phyloP scores from a whole-genome alignment of 345 rosid species.

The Citrus cavaleriei region DNA sequence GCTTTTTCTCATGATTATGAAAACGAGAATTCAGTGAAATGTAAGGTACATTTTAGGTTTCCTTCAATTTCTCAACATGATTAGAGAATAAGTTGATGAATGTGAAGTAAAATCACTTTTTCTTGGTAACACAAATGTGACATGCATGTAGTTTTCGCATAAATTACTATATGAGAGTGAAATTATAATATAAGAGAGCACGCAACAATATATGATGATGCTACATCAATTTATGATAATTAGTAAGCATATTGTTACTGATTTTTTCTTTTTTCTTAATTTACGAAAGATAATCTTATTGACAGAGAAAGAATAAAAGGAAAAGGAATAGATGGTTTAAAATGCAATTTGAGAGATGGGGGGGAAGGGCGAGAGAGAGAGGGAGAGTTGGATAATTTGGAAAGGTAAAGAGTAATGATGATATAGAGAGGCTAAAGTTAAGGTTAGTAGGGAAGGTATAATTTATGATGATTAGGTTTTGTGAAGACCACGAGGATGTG shows the following conservation, averaged over 20 bases:
- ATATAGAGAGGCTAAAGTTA: slow-evolving; percentile 16
- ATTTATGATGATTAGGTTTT: slow-evolving; percentile 38
- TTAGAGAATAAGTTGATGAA: background rate
- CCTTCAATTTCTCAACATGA: background rate
- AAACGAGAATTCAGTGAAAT: background rate
- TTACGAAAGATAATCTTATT: no score
- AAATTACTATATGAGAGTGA: no score
- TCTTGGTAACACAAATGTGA: no score
- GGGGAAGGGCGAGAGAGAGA: background rate
- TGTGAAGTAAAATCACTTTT: background rate
- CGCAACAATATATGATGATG: no score
- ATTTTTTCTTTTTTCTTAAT: no score
- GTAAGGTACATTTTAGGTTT: background rate
- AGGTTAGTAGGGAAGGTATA: slow-evolving; percentile 10
- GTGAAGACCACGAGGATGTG: slow-evolving; percentile 26
- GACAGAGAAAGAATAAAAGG: no score
- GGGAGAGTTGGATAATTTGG: background rate
- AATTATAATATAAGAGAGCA: no score
- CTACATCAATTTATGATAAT: no score
- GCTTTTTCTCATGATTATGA: background rate
- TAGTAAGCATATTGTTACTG: no score
- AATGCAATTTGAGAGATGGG: background rate
- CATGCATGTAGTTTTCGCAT: no score
- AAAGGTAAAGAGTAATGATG: slow-evolving; percentile 19
- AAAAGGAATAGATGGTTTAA: background rate